Conservation (phyloP, 495 filamentous ascomycete genomes). For the Podospora bellae-mahoneyi region DNA sequence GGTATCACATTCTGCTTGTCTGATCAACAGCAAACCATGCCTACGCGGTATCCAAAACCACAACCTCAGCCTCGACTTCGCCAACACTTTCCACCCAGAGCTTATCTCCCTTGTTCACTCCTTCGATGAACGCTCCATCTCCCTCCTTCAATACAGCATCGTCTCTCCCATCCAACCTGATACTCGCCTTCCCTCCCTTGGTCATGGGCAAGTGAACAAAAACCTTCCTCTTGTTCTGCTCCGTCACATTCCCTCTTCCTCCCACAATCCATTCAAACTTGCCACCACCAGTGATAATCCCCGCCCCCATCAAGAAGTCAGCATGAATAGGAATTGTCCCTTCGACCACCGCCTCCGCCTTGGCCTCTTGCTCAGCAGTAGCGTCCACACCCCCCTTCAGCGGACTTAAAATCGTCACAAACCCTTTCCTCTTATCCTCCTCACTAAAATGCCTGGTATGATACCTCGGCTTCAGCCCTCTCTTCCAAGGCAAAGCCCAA, state of each 20-base stretch:
- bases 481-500: constrained; percentile 70
- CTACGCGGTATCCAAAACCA: constrained; percentile 57
- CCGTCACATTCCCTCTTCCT: constrained; percentile 47
- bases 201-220: constrained; percentile 76
- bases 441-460: constrained; percentile 66
- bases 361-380: constrained; percentile 55
- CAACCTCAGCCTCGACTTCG: constrained; percentile 63
- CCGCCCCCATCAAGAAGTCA: constrained; percentile 73
- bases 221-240: constrained; percentile 59
- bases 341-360: constrained; percentile 52
- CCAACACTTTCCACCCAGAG: constrained; percentile 61
- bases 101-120: constrained; percentile 54
- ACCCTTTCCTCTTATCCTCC: constrained; percentile 61
- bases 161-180: constrained; percentile 60
- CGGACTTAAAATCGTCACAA: constrained; percentile 67
- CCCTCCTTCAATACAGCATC: constrained; percentile 63
- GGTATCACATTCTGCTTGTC: neutral
- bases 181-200: constrained; percentile 62
- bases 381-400: constrained; percentile 61
- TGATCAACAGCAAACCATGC: neutral
- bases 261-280: constrained; percentile 63
- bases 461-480: constrained; percentile 65
- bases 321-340: constrained; percentile 75
- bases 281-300: constrained; percentile 54
- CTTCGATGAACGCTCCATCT: constrained; percentile 69